Conservation (phyloP, 176 grass and related monocot genomes). For the Musa itinerans region DNA sequence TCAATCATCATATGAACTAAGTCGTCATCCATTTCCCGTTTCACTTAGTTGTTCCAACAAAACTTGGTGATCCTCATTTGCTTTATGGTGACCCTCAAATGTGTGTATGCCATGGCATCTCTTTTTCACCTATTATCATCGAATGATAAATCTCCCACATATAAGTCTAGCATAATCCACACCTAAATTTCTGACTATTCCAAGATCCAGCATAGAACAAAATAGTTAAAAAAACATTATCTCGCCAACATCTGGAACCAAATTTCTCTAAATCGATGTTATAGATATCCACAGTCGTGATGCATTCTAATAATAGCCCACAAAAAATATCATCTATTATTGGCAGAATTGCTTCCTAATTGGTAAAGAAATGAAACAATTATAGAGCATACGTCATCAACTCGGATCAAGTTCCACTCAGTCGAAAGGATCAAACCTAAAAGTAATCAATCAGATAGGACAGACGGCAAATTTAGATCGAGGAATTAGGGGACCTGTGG, state of each 20-base stretch:
- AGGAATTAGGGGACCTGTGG: constrained; percentile 44
- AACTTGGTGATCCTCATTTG: background rate
- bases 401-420: constrained; percentile 7
- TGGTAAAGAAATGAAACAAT: background rate
- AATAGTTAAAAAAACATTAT: too few species aligned
- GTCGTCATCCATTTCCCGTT: background rate
- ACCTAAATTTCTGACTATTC: too few species aligned
- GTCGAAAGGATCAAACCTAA: background rate
- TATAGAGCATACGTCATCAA: background rate
- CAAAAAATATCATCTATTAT: too few species aligned
- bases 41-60: background rate
- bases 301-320: too few species aligned
- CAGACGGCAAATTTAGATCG: background rate
- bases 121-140: background rate
- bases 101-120: background rate
- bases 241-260: too few species aligned
- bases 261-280: too few species aligned
- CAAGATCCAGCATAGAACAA: too few species aligned
- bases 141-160: too few species aligned
- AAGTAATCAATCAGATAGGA: background rate
- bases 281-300: too few species aligned
- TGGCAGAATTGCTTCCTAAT: background rate
- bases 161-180: too few species aligned
- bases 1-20: background rate
- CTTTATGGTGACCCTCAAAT: background rate